phyloP scores from a whole-genome alignment of 2,329 filamentous ascomycete genomes.

The Trichoderma gracile region DNA sequence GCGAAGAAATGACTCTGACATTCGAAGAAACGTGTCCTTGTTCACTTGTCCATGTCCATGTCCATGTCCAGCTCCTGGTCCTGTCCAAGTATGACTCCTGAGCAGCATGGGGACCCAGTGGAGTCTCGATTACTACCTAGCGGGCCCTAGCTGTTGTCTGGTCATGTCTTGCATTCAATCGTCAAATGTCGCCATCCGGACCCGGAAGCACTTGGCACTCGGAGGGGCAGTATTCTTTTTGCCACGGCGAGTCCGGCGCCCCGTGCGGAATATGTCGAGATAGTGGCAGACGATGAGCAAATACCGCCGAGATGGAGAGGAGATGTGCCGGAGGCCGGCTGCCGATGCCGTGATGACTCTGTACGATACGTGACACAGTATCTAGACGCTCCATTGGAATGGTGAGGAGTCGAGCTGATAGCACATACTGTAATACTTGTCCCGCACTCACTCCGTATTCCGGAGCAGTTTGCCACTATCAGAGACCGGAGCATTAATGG shows the following conservation, averaged over 20 bases:
- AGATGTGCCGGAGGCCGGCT: background rate
- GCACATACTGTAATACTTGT: no score
- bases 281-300: background rate
- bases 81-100: constrained; percentile 4
- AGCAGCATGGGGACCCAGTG: background rate
- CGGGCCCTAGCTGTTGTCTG: background rate
- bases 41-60: background rate
- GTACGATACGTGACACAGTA: no score
- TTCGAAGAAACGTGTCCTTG: constrained; percentile 1
- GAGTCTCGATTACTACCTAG: background rate
- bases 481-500: background rate
- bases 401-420: no score
- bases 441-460: background rate
- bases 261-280: constrained; percentile 1
- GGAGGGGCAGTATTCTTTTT: background rate
- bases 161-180: background rate
- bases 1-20: background rate
- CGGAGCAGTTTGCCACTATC: background rate
- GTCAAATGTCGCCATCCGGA: background rate
- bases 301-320: background rate
- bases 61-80: no score
- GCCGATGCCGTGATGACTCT: no score
- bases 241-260: constrained; percentile 18
- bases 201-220: constrained; percentile 4
- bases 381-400: no score